Evolutionary conservation across 176 grass and related monocot species (phyloP).

Genomic region (Tuctoria greenei): DNA sequence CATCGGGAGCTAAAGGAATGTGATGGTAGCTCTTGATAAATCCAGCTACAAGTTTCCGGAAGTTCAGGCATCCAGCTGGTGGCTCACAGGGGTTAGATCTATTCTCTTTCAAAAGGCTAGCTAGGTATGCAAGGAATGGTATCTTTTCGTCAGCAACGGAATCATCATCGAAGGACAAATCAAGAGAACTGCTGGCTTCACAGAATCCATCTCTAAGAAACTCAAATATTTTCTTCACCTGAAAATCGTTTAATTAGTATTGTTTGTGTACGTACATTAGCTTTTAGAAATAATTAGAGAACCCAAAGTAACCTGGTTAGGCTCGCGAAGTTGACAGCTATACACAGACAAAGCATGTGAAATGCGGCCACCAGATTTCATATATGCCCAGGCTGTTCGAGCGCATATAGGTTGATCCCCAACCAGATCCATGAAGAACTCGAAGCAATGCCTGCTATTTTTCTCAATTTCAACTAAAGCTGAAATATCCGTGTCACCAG

Average conservation of each 20-base stretch:
- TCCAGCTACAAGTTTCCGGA: slow-evolving; percentile 81
- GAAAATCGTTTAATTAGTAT: slow-evolving; percentile 37
- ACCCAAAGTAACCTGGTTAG: slow-evolving; percentile 71
- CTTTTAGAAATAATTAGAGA: slow-evolving; percentile 19
- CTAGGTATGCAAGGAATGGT: slow-evolving; percentile 90
- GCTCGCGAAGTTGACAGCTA: slow-evolving; percentile 93
- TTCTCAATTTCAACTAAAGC: slow-evolving; percentile 99
- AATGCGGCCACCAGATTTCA: slow-evolving; percentile 91
- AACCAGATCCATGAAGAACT: slow-evolving; percentile 98
- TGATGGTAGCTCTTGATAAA: slow-evolving; percentile 99
- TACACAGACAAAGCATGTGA: slow-evolving; percentile 97
- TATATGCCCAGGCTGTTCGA: slow-evolving; percentile 94
- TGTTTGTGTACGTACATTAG: neutral
- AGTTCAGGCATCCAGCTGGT: slow-evolving; percentile 80
- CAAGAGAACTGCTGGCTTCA: slow-evolving; percentile 91
- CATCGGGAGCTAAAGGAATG: slow-evolving; percentile 81
- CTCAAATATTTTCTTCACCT: slow-evolving; percentile 99
- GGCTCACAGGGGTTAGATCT: slow-evolving; percentile 83
- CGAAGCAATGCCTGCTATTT: slow-evolving; percentile 89
- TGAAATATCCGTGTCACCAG: slow-evolving; percentile 95
- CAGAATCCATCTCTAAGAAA: slow-evolving; percentile 92
- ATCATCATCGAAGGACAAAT: slow-evolving; percentile 92
- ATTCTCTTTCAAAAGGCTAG: slow-evolving; percentile 76
- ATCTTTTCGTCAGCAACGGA: slow-evolving; percentile 99
- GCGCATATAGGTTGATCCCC: slow-evolving; percentile 95